Evolutionary conservation across 2,329 filamentous ascomycete species (phyloP), one percentile per base, ranked within the genome.

Genomic region (Aspergillus bombycis): DNA sequence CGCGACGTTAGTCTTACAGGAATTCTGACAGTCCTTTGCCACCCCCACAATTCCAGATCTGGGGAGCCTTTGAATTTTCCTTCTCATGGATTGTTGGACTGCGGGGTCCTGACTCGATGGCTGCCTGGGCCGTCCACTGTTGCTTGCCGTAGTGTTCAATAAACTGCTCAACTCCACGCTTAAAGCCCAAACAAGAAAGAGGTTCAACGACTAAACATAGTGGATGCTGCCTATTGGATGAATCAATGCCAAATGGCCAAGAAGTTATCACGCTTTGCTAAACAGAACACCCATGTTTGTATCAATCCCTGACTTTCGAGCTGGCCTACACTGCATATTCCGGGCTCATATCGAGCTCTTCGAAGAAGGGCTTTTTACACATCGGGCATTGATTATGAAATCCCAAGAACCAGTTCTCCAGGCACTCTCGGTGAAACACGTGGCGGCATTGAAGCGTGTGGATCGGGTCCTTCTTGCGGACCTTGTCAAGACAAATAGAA

Each of bases 391-490:
- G 52, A 11, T 55, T 55, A n/a, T 55, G 52, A 21, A 38, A 36
- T 21, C 52, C 52, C 34, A 55, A 55, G 52, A 23, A 55, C 52
- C 52, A 55, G 16, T 55, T 55, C 32, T 55, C 52, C 2, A 55
- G 52, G 36, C 52, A 55, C 21, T 55, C n/a, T 14, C 32, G 32
- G 12, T 55, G 52, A 26, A 55, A 55, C 36, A 55, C 52, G 16
- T 55, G 52, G 14, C 32, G 52, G 23, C 52, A 55, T 38, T 55
- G 16, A 23, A 55, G 52, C 5, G 52, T 38, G 30, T 55, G 52
- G 32, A 55, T 55, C 5, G 52, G 52, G 34, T 55, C 52, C 52
- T 36, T 55, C 23, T 38, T 55, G 52, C 34, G 32, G 32, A 55
- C 52, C 21, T 23, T 55, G 11, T 55, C 52, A n/a, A 55, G 52